Conservation (phyloP, 805 yeast genomes). For the Huiozyma sinensis region DNA sequence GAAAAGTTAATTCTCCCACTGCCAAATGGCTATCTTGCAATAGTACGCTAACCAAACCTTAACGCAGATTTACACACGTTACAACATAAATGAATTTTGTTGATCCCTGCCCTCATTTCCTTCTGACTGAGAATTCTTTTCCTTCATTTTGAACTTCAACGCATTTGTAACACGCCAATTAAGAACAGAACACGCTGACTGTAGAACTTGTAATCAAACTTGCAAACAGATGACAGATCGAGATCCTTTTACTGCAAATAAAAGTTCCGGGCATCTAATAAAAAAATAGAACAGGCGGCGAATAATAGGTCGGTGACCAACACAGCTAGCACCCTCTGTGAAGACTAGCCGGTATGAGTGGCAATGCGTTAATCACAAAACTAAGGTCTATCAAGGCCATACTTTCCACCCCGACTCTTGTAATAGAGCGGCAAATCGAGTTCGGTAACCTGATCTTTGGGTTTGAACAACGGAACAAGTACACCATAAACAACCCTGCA, state of each 20-base stretch:
- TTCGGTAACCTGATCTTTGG: conserved; percentile 80
- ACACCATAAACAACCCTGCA: conserved; percentile 56
- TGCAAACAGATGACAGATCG: no score
- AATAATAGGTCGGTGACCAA: neutral
- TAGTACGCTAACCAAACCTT: no score
- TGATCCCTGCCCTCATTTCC: no score
- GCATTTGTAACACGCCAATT: no score
- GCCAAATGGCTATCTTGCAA: no score
- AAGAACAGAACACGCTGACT: no score
- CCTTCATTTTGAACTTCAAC: no score
- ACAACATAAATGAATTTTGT: no score
- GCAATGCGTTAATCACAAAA: neutral
- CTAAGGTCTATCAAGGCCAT: conserved; percentile 20
- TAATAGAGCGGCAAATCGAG: conserved; percentile 82
- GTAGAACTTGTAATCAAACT: no score
- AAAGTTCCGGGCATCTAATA: neutral
- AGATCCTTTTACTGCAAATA: neutral
- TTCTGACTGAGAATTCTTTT: no score
- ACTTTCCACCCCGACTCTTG: conserved; percentile 69
- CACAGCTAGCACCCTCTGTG: neutral
- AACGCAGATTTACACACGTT: no score
- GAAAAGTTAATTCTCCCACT: no score
- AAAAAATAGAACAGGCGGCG: neutral
- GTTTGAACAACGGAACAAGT: conserved; percentile 82
- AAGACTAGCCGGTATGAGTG: neutral